phyloP scores from a whole-genome alignment of 2,329 filamentous ascomycete species.

The Torrubiella hemipterigena region DNA sequence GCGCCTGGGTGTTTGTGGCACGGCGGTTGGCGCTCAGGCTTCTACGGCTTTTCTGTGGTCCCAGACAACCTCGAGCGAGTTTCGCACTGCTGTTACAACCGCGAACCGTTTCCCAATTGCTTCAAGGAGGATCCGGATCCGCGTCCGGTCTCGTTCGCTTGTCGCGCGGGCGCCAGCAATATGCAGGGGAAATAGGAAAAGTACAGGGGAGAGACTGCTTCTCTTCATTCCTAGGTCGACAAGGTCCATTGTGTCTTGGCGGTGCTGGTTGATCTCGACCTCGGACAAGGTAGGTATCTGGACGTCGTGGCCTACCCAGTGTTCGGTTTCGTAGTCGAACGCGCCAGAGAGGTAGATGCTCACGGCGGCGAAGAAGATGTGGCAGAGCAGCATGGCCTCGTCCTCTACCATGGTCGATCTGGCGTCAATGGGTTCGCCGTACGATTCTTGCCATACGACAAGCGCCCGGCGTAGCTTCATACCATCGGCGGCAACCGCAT shows the following conservation, averaged over 20 bases:
- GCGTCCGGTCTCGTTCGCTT: too few relatives aligned
- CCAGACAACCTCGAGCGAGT: too few relatives aligned
- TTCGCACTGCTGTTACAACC: too few relatives aligned
- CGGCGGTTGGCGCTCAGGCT: too few relatives aligned
- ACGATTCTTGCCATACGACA: constrained; percentile 7
- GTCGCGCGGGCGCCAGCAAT: constrained; percentile 17
- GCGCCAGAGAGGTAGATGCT: constrained; percentile 24
- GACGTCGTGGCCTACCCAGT: constrained; percentile 15
- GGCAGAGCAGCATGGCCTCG: constrained; percentile 11
- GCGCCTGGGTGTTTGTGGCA: too few relatives aligned
- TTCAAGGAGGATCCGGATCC: too few relatives aligned
- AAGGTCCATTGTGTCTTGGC: constrained; percentile 12
- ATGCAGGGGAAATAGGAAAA: constrained; percentile 21
- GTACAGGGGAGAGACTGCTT: constrained; percentile 15
- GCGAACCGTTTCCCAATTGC: too few relatives aligned
- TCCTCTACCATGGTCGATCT: not conserved
- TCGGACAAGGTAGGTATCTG: constrained; percentile 11
- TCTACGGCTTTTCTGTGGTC: too few relatives aligned
- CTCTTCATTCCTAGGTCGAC: constrained; percentile 8
- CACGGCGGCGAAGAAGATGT: constrained; percentile 16
- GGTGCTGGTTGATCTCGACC: constrained; percentile 11
- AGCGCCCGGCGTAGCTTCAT: constrained; percentile 3
- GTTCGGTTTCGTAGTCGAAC: constrained; percentile 20
- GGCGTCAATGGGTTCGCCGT: constrained; percentile 1
- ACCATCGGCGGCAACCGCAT: constrained; percentile 3